Evolutionary conservation across 2,329 filamentous ascomycete genomes (phyloP).

Genomic region (Neodidymelliopsis sp.): DNA sequence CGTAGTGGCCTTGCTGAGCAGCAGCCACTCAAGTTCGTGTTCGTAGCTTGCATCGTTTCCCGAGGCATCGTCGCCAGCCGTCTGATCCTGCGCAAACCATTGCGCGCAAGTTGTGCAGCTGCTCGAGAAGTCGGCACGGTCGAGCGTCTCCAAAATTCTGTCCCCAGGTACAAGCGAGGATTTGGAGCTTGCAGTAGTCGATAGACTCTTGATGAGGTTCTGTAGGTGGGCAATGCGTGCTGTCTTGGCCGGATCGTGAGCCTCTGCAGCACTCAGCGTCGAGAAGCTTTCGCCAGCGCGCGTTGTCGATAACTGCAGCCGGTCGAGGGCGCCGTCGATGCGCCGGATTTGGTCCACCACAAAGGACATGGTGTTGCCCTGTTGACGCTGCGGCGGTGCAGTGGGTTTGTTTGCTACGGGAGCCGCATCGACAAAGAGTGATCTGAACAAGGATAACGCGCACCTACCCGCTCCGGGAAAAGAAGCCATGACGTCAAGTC

Average conservation of each 20-base stretch:
- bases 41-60: conserved; percentile 60
- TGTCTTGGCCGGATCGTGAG: conserved; percentile 49
- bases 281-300: conserved; percentile 39
- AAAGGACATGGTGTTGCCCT: conserved; percentile 49
- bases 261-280: conserved; percentile 43
- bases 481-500: conserved; percentile 11
- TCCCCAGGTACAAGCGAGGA: conserved; percentile 65
- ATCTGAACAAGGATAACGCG: conserved; percentile 13
- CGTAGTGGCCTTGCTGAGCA: conserved; percentile 90
- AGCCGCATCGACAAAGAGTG: neutral
- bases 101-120: conserved; percentile 49
- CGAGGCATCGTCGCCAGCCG: conserved; percentile 31
- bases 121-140: conserved; percentile 64
- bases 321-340: conserved; percentile 66
- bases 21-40: conserved; percentile 85
- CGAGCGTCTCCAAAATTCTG: conserved; percentile 67
- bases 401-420: neutral
- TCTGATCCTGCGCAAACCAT: conserved; percentile 43
- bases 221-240: conserved; percentile 67
- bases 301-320: conserved; percentile 58
- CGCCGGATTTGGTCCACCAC: conserved; percentile 61
- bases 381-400: conserved; percentile 22
- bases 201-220: conserved; percentile 73
- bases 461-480: conserved; percentile 5
- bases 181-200: conserved; percentile 70